phyloP scores from a whole-genome alignment of 306 rosid genomes.

The Ammopiptanthus mongolicus region DNA sequence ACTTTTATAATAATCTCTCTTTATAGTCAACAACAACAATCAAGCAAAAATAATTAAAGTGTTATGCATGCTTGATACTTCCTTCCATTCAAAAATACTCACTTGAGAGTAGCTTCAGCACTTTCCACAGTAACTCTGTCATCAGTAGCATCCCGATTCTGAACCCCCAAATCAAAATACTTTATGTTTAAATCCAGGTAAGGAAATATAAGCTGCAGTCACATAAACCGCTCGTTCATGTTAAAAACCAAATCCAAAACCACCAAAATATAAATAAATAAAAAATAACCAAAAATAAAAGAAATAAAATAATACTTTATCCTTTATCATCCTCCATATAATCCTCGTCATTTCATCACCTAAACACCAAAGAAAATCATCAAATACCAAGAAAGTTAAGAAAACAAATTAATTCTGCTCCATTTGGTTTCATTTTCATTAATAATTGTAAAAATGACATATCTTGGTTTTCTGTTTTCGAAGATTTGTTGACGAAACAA shows the following conservation, averaged over 20 bases:
- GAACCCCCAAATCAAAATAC: conserved; percentile 84
- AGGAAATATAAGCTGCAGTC: conserved; percentile 85
- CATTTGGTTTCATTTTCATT: no score
- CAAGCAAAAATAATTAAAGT: not conserved
- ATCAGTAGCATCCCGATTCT: conserved; percentile 81
- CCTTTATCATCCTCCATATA: conserved; percentile 84
- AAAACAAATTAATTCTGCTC: not conserved
- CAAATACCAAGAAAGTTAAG: not conserved
- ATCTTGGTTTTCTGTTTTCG: no score
- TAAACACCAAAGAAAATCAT: conserved; percentile 9
- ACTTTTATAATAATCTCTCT: not conserved
- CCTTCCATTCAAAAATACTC: conserved; percentile 24
- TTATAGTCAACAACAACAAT: not conserved
- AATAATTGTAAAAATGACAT: no score
- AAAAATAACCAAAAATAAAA: no score
- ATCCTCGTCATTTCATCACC: conserved; percentile 97
- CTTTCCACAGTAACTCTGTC: conserved; percentile 89
- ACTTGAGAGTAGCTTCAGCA: conserved; percentile 90
- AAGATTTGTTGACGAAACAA: no score
- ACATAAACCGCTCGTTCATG: not conserved
- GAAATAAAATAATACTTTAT: conserved; percentile 41
- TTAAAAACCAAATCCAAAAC: conserved; percentile 1
- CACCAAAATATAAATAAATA: not conserved
- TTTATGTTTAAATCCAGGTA: conserved; percentile 80
- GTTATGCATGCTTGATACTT: not conserved